Evolutionary conservation across 1,284 basidiomycete genomes (phyloP), one percentile per base, ranked within the genome.

Genomic region (Rhodofomes roseus): DNA sequence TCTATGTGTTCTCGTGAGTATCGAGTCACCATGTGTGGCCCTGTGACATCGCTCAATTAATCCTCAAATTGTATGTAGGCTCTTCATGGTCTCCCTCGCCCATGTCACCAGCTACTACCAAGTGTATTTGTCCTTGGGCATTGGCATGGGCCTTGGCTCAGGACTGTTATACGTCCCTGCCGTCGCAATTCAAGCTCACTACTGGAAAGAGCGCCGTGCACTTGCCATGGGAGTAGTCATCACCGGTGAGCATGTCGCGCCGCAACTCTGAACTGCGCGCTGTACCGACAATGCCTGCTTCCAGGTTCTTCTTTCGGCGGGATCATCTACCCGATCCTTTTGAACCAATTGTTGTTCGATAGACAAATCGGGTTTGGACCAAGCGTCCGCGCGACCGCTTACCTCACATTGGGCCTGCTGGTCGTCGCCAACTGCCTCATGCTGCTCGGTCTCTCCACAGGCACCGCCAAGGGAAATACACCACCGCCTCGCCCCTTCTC

Each of bases 71-170:
- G 31, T 34, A 11, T 16, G 12, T 31, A 70, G 68, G 31, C 48
- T 66, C n/a, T 70, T 71, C 59, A 71, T 71, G 68, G 54, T 67
- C 14, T 70, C 69, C 6, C 53, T 71, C 4, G 60, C 60, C 6
- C 31, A 65, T 23, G 54, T 58, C 7, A 27, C 61, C 37, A 51
- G 63, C 25, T 71, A 68, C 55, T 70, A 70, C 53, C 64, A 71
- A 57, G 57, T 67, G 11, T 60, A 68, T 53, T 63, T 70, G 7
- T 54, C 63, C 2, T 68, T 70, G 63, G 68, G 69, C 34, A 64
- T 80, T 9, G 84, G 83, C 62, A 61, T 81, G 2, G 63, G 70
- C 14, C 76, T 83, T 59, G 78, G 76, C 9, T 62, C 80, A 43
- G 77, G 76, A 0, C 56, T 81, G 27, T 78, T 70, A 43, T 65